phyloP scores from a whole-genome alignment of 768 basidiomycete genomes.

The Lactarius tabidus region DNA sequence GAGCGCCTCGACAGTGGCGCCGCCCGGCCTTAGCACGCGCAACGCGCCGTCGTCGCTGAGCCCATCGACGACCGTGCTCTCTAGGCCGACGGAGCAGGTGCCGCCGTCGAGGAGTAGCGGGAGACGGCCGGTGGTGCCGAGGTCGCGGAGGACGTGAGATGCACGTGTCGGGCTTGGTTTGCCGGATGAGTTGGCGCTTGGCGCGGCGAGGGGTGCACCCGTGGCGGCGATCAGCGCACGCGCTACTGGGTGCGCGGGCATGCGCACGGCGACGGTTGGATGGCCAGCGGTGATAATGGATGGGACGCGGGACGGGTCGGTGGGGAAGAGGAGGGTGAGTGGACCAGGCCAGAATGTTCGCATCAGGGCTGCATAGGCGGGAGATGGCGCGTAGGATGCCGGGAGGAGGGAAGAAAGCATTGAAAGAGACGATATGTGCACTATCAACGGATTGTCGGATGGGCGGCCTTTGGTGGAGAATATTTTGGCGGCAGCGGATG shows the following conservation, averaged over 20 bases:
- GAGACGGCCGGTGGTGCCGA: conserved; percentile 57
- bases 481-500: conserved; percentile 63
- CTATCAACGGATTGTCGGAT: conserved; percentile 94
- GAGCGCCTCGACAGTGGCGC: conserved; percentile 87
- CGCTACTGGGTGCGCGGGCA: conserved; percentile 93
- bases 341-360: conserved; percentile 93
- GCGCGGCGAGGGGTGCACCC: conserved; percentile 81
- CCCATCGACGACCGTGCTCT: conserved; percentile 94
- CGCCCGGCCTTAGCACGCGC: conserved; percentile 86
- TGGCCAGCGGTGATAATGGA: conserved; percentile 75
- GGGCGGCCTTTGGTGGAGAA: conserved; percentile 90
- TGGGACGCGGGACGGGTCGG: conserved; percentile 57
- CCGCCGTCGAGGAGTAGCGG: conserved; percentile 89
- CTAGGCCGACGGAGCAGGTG: conserved; percentile 81
- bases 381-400: conserved; percentile 52
- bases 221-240: conserved; percentile 78
- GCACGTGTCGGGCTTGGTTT: conserved; percentile 92
- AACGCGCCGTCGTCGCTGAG: conserved; percentile 69
- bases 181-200: conserved; percentile 92
- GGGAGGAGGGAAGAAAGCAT: conserved; percentile 84
- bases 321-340: conserved; percentile 87
- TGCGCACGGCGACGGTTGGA: conserved; percentile 81
- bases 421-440: conserved; percentile 80
- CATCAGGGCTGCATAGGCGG: conserved; percentile 70
- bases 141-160: conserved; percentile 76